Percentiles rank a stretch among this genome's conserved stretches.
phyloP scores from a whole-genome alignment of 805 yeast genomes.

The Tetrapisispora fleetii region DNA sequence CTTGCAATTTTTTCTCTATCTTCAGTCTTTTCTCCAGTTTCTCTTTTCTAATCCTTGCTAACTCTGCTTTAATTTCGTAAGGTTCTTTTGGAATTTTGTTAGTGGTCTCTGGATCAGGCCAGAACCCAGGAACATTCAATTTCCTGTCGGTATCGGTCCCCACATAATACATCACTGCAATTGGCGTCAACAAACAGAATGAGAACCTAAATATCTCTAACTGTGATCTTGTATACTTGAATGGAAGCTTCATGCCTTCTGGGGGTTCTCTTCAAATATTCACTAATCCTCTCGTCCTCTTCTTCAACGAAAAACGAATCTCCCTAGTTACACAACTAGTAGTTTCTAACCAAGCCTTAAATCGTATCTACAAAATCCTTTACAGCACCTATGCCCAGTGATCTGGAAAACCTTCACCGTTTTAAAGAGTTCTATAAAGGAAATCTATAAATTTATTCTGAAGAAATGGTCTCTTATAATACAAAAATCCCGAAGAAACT shows the following conservation, averaged over 20 bases:
- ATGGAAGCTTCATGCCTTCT: slow-evolving; percentile 8
- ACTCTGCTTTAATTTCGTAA: slow-evolving; percentile 81
- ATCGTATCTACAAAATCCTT: too few relatives aligned
- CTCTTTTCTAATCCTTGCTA: slow-evolving; percentile 76
- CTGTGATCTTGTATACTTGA: slow-evolving; percentile 38
- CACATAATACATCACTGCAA: slow-evolving; percentile 84
- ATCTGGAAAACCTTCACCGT: too few relatives aligned
- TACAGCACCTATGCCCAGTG: too few relatives aligned
- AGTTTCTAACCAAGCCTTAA: too few relatives aligned
- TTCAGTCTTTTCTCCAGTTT: slow-evolving; percentile 62
- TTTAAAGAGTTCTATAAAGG: too few relatives aligned
- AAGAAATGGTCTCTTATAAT: too few relatives aligned
- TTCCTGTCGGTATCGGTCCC: slow-evolving; percentile 85
- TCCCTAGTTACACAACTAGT: too few relatives aligned
- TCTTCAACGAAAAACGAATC: too few relatives aligned
- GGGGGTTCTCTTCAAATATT: background rate
- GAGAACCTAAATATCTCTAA: slow-evolving; percentile 57
- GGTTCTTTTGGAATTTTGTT: slow-evolving; percentile 90
- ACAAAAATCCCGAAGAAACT: too few relatives aligned
- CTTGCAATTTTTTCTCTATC: slow-evolving; percentile 61
- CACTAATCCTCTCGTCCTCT: too few relatives aligned
- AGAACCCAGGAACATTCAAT: slow-evolving; percentile 84
- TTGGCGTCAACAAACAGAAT: slow-evolving; percentile 76
- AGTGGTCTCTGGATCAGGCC: slow-evolving; percentile 93
- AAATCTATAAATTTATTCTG: too few relatives aligned